A percentile compares a stretch with the other conserved stretches of the same genome.
Evolutionary conservation across 345 rosid species (phyloP).

Genomic region (Xanthoceras sorbifolium): DNA sequence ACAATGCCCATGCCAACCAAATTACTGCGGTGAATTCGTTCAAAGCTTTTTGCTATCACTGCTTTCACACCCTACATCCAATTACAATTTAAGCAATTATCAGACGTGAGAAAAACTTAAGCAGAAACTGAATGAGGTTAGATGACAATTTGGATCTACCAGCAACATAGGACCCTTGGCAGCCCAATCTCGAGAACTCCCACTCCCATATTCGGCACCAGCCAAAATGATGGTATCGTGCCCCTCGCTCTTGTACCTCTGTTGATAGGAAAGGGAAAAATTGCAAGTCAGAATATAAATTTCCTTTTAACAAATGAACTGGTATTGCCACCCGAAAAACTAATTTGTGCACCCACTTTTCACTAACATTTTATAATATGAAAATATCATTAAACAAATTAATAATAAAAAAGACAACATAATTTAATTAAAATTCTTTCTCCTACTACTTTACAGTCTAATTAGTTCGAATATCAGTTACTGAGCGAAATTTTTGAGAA

Average conservation of each 20-base stretch:
- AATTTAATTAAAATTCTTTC: too few relatives aligned
- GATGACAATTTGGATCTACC: constrained; percentile 39
- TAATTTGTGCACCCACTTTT: too few relatives aligned
- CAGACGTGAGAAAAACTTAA: background rate
- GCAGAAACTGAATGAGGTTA: constrained; percentile 1
- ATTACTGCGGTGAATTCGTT: constrained; percentile 86
- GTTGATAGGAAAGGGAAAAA: constrained; percentile 25
- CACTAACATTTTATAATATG: too few relatives aligned
- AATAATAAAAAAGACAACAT: too few relatives aligned
- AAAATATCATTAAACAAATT: too few relatives aligned
- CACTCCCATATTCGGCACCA: constrained; percentile 93
- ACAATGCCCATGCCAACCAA: constrained; percentile 90
- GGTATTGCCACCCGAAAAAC: too few relatives aligned
- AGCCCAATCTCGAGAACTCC: constrained; percentile 99
- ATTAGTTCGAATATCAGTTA: too few relatives aligned
- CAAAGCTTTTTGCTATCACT: constrained; percentile 86
- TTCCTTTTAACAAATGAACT: too few relatives aligned
- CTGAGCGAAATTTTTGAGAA: too few relatives aligned
- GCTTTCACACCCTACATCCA: constrained; percentile 84
- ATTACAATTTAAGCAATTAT: constrained; percentile 2
- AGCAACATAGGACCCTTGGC: constrained; percentile 95
- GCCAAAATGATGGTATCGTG: constrained; percentile 73
- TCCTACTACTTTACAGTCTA: too few relatives aligned
- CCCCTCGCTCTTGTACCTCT: constrained; percentile 80
- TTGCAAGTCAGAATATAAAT: constrained; percentile 5